Conservation (phyloP, 805 yeast genomes). For the Starmera caribaea region DNA sequence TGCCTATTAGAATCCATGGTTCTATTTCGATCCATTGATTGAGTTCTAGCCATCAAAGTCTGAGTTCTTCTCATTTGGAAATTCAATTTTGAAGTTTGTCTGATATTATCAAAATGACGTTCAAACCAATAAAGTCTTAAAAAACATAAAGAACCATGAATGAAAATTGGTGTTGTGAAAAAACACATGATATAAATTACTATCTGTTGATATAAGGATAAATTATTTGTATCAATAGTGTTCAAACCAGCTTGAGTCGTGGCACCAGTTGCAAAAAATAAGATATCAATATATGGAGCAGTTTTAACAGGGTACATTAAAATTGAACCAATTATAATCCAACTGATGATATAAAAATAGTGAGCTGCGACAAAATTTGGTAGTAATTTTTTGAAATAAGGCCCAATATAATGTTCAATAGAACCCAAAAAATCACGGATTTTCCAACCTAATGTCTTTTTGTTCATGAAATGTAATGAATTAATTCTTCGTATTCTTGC, state of each 20-base stretch:
- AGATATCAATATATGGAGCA: constrained; percentile 61
- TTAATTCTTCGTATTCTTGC: no score
- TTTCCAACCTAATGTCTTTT: constrained; percentile 29
- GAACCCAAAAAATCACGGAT: constrained; percentile 27
- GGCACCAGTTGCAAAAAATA: constrained; percentile 70
- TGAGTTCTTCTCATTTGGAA: constrained; percentile 76
- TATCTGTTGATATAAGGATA: constrained; percentile 74
- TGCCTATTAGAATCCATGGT: constrained; percentile 3
- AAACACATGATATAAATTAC: constrained; percentile 51
- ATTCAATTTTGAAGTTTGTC: constrained; percentile 65
- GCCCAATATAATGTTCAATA: constrained; percentile 21
- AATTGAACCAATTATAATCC: constrained; percentile 61
- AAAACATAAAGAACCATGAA: constrained; percentile 70
- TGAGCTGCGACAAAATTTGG: constrained; percentile 51
- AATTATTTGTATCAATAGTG: constrained; percentile 56
- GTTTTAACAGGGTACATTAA: constrained; percentile 69
- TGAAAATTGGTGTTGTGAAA: constrained; percentile 78
- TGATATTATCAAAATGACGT: constrained; percentile 74
- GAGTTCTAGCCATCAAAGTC: constrained; percentile 49
- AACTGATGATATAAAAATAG: constrained; percentile 55
- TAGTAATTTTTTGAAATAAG: constrained; percentile 27
- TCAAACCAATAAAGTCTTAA: constrained; percentile 86
- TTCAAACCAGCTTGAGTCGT: constrained; percentile 90
- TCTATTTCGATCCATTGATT: constrained; percentile 14
- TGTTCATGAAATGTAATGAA: constrained; percentile 10